These are phyloP conservation scores for Eutrema salsugineum DNA, from an alignment of 441 rosid genomes.

Conservation along the genomic window DNA sequence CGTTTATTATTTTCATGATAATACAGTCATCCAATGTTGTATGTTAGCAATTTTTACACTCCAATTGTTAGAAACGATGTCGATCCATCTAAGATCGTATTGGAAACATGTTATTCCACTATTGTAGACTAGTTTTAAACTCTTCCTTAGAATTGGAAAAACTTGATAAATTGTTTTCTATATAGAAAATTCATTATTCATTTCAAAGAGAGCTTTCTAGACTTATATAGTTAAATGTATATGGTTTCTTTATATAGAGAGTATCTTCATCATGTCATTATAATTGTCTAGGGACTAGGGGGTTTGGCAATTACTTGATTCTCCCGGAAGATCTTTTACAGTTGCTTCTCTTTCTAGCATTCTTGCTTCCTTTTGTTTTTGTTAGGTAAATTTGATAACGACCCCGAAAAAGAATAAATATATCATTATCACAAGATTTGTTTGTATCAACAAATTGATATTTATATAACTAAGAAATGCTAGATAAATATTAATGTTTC, in stretches of 20 bases:
- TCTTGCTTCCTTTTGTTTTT: conserved; percentile 17
- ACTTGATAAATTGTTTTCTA: neutral
- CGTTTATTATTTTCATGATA: too few relatives aligned
- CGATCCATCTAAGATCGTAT: neutral
- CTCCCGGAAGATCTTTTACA: conserved; percentile 23
- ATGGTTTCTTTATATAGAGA: neutral
- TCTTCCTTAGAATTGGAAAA: neutral
- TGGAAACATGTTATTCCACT: neutral
- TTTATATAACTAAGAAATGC: neutral
- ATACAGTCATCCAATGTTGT: too few relatives aligned
- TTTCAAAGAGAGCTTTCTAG: neutral
- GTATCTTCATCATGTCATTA: conserved; percentile 1
- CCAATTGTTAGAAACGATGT: neutral
- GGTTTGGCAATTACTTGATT: conserved; percentile 33
- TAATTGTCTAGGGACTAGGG: conserved; percentile 26
- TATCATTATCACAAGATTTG: conserved; percentile 26
- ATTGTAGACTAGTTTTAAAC: neutral
- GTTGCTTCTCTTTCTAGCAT: conserved; percentile 14
- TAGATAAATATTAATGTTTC: neutral
- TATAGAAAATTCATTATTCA: neutral
- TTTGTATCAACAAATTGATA: neutral
- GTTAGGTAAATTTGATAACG: conserved; percentile 25
- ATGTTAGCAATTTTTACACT: neutral
- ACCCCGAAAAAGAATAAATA: neutral
- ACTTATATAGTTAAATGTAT: neutral